Evolutionary conservation across 1,139 yeast genomes (phyloP).

Genomic region (Saccharomyces hybrid): DNA sequence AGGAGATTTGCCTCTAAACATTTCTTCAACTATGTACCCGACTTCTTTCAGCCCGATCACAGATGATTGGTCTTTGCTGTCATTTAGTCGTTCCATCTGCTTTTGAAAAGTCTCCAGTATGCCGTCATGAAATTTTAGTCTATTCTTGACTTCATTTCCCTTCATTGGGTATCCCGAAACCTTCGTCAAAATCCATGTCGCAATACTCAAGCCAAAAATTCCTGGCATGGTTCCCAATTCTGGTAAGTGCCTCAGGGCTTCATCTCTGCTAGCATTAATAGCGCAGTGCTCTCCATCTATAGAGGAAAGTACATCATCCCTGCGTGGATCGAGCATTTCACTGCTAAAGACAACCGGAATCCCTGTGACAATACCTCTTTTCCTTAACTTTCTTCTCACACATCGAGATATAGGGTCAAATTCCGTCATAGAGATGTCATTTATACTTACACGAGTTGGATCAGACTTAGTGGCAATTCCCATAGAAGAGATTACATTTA

Average conservation of each 20-base stretch:
- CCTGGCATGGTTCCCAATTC: slow-evolving; percentile 96
- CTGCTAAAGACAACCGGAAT: slow-evolving; percentile 88
- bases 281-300: slow-evolving; percentile 74
- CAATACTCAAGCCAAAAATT: slow-evolving; percentile 83
- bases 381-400: slow-evolving; percentile 74
- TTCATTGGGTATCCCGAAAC: slow-evolving; percentile 84
- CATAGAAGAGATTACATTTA: slow-evolving; percentile 77
- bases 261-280: slow-evolving; percentile 76
- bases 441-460: slow-evolving; percentile 72
- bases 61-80: slow-evolving; percentile 58
- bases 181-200: slow-evolving; percentile 70
- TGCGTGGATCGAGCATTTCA: slow-evolving; percentile 92
- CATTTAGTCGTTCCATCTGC: slow-evolving; percentile 69
- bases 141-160: slow-evolving; percentile 84
- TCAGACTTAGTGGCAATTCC: slow-evolving; percentile 94
- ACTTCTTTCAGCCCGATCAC: slow-evolving; percentile 69
- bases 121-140: slow-evolving; percentile 76
- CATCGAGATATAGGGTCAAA: slow-evolving; percentile 91
- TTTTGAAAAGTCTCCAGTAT: slow-evolving; percentile 78
- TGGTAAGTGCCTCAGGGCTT: slow-evolving; percentile 87
- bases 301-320: slow-evolving; percentile 77
- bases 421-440: slow-evolving; percentile 70
- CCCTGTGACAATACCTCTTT: slow-evolving; percentile 64
- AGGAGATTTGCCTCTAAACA: slow-evolving; percentile 85
- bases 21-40: slow-evolving; percentile 82